Percentiles rank a stretch among this genome's conserved stretches.
Evolutionary conservation across 192 early-diverging fungal genomes (phyloP).

Genomic region (Umbelopsis vinacea): DNA sequence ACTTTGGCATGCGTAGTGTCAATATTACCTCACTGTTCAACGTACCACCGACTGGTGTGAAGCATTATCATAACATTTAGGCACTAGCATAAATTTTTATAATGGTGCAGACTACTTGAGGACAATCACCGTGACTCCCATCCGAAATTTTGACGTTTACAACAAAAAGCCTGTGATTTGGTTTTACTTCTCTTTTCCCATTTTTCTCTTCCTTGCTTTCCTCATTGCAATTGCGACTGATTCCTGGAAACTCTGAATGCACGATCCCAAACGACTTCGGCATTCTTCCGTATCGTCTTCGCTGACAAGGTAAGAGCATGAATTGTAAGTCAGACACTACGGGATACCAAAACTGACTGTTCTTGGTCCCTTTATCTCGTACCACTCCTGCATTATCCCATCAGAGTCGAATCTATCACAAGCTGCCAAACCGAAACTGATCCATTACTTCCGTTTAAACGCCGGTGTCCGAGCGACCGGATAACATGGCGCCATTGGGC

Average conservation of each 20-base stretch:
- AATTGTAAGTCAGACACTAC: background rate
- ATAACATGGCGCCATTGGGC: slow-evolving; percentile 40
- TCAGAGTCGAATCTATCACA: slow-evolving; percentile 7
- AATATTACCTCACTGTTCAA: too few species aligned
- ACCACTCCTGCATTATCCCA: background rate
- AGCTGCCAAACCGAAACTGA: slow-evolving; percentile 22
- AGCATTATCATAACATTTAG: too few species aligned
- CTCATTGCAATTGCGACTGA: background rate
- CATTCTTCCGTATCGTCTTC: slow-evolving; percentile 7
- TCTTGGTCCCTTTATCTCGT: background rate
- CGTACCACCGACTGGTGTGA: too few species aligned
- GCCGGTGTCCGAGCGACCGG: background rate
- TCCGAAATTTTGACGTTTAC: too few species aligned
- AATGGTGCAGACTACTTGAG: too few species aligned
- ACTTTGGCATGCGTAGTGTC: too few species aligned
- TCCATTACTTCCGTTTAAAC: slow-evolving; percentile 13
- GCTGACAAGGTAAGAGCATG: background rate
- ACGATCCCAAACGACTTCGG: background rate
- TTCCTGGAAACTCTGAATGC: background rate
- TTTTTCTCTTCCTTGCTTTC: background rate
- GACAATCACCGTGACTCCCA: too few species aligned
- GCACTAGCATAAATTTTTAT: too few species aligned
- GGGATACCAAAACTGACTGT: too few species aligned
- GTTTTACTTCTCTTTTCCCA: too few species aligned
- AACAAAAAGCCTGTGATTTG: too few species aligned